These are phyloP conservation scores for Trichoderma virens DNA, from an alignment of 495 filamentous ascomycete genomes.

Conservation along the genomic window DNA sequence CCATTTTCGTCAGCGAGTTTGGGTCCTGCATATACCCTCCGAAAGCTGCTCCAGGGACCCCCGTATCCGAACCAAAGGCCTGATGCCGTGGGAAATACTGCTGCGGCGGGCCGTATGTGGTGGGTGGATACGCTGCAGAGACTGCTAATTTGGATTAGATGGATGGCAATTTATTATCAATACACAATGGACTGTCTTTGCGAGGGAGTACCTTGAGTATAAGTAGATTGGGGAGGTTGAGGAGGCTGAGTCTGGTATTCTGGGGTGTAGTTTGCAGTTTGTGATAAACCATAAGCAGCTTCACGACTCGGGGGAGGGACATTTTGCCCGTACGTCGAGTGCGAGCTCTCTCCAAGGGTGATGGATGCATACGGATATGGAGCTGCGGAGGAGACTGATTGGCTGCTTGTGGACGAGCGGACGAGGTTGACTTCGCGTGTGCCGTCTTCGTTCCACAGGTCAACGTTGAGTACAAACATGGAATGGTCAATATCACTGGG, in stretches of 20 bases:
- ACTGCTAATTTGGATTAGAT: background rate
- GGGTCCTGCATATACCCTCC: background rate
- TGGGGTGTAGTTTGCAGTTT: background rate
- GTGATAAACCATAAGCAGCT: background rate
- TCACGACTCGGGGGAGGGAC: background rate
- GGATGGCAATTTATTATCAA: background rate
- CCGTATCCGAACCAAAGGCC: slow-evolving; percentile 4
- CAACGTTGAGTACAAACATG: slow-evolving; percentile 88
- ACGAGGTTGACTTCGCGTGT: slow-evolving; percentile 90
- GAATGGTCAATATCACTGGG: slow-evolving; percentile 62
- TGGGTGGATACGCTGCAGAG: background rate
- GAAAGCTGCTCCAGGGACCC: slow-evolving; percentile 18
- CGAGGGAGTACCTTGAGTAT: background rate
- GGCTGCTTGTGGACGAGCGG: slow-evolving; percentile 58
- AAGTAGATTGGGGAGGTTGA: too few relatives aligned
- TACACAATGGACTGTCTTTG: background rate
- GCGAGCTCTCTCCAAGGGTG: slow-evolving; percentile 14
- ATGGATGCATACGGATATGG: slow-evolving; percentile 27
- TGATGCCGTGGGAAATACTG: slow-evolving; percentile 24
- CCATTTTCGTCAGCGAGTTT: slow-evolving; percentile 28
- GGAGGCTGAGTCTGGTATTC: background rate
- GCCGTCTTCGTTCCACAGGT: slow-evolving; percentile 81
- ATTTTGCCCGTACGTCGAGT: background rate
- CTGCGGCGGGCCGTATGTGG: slow-evolving; percentile 19
- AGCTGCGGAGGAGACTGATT: slow-evolving; percentile 74